Evolutionary conservation across 23 red algal species (phyloP).

Genomic region (Gracilaria caudata): DNA sequence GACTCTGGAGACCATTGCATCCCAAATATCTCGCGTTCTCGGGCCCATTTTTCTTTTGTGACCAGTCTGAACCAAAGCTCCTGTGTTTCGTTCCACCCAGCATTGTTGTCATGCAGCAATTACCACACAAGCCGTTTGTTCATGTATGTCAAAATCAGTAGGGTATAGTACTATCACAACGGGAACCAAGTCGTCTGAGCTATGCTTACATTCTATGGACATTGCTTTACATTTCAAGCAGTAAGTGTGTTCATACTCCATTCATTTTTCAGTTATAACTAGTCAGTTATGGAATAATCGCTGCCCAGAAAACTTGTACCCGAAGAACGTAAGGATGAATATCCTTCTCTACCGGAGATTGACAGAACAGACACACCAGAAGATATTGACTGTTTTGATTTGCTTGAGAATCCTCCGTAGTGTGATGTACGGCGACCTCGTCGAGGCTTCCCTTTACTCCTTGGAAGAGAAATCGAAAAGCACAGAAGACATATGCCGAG

Average conservation of each 20-base stretch:
- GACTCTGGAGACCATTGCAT: constrained; percentile 18
- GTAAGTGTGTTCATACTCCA: neutral
- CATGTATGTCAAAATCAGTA: neutral
- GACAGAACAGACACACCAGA: neutral
- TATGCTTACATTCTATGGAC: neutral
- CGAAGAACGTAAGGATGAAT: neutral
- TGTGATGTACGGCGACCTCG: neutral
- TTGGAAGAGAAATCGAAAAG: neutral
- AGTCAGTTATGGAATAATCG: neutral
- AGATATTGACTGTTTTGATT: neutral
- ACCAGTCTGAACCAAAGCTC: neutral
- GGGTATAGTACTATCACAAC: neutral
- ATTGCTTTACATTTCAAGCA: neutral
- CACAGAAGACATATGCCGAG: constrained; percentile 21
- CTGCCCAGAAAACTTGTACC: neutral
- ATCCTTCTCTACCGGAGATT: neutral
- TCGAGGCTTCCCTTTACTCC: neutral
- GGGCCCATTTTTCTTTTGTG: constrained; percentile 13
- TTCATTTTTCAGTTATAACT: neutral
- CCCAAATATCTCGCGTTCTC: constrained; percentile 33
- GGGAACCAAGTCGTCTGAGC: neutral
- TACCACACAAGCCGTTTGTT: neutral
- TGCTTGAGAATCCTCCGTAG: neutral
- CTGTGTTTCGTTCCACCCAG: neutral
- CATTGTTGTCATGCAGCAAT: neutral